Base-by-base conservation (phyloP, 495 filamentous ascomycete species). In the Extremus antarcticus region DNA sequence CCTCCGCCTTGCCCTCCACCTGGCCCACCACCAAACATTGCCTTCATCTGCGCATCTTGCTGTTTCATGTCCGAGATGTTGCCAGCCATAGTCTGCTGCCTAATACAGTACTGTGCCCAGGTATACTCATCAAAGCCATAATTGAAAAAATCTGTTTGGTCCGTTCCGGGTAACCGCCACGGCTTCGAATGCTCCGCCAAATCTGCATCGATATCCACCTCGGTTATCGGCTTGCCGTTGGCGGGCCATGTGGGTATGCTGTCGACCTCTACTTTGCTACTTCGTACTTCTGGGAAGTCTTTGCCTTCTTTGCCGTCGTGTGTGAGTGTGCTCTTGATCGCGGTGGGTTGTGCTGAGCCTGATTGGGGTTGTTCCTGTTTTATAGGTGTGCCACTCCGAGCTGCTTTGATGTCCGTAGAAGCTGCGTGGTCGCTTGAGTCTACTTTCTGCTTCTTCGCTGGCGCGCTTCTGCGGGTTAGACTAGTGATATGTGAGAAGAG, bases 51-150 rank as follows among this genome's bases (percentile, higher is more conserved):
- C 61, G 90, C 85, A 71, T 90, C 79, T 70, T 94, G 85, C 66
- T 86, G 86, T 70, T 89, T 91, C 57, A 88, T 85, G 54, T 82
- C 82, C 43, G 75, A 71, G 8, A 88, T 80, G 56, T 88, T 86
- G 52, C 80, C 81, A 17, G 85, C 78, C 54, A 95, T 71, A 3
- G 77, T 75, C 53, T 88, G 82, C 65, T 97, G 94, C 63, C 94
- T 94, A 56, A 89, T 70, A 25, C 90, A 90, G 70, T 97, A 98
- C 55, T 87, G 80, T 24, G 90, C 86, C 92, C 92, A 98, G 16
- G 94, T 96, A 67, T 97, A 98, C 69, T 98, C 92, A 72, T 98
- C 92, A 59, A 98, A 98, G 35, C 94, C 94, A 73, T 97, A 98
- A 73, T 98, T 98, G 78, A 98, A 98, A 69, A 92, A 98, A 68